A percentile compares a stretch with the other conserved stretches of the same genome.
phyloP scores from a whole-genome alignment of 768 basidiomycete species.

The Suillus sp. region DNA sequence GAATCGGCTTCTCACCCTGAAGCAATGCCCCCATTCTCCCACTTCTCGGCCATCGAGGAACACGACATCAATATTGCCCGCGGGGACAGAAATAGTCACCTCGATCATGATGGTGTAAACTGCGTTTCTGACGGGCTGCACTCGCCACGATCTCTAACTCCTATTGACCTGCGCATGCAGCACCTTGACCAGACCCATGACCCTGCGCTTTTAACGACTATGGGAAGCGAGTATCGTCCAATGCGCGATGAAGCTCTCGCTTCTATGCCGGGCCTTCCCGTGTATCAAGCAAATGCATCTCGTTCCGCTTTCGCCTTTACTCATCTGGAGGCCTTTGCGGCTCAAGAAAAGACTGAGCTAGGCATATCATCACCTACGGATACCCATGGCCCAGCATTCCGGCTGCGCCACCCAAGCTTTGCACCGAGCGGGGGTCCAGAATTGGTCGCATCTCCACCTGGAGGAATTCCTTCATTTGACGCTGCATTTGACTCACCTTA shows the following conservation, averaged over 20 bases:
- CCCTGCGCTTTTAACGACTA: constrained; percentile 44
- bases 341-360: constrained; percentile 63
- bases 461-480: constrained; percentile 16
- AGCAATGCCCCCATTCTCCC: constrained; percentile 38
- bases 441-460: constrained; percentile 7
- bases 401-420: constrained; percentile 20
- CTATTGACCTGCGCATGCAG: constrained; percentile 39
- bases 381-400: constrained; percentile 27
- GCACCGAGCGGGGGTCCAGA: constrained; percentile 15
- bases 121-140: constrained; percentile 13
- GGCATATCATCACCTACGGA: constrained; percentile 53
- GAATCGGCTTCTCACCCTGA: constrained; percentile 32
- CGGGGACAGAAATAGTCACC: constrained; percentile 27
- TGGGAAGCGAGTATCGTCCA: constrained; percentile 20
- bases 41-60: constrained; percentile 52
- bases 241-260: constrained; percentile 33
- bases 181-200: constrained; percentile 48
- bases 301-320: constrained; percentile 71
- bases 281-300: constrained; percentile 64
- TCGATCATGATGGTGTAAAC: constrained; percentile 18
- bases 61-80: constrained; percentile 46
- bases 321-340: constrained; percentile 76
- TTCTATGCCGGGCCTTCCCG: constrained; percentile 55
- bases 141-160: constrained; percentile 13
- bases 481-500: constrained; percentile 19